phyloP scores from a whole-genome alignment of 2,329 filamentous ascomycete genomes.

The Neonectria coccinea region DNA sequence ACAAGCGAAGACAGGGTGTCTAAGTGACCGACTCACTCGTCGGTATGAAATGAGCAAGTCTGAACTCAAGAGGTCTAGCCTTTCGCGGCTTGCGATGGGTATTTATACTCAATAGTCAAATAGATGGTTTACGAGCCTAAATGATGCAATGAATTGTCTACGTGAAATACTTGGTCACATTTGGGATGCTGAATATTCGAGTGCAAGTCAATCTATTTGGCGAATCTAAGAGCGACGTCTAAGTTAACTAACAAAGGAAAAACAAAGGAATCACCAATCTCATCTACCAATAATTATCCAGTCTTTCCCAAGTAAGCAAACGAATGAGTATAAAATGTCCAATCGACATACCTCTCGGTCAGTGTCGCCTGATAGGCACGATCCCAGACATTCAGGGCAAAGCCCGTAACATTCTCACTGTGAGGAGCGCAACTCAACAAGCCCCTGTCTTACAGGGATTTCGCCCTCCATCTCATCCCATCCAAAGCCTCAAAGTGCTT shows the following conservation, averaged over 20 bases:
- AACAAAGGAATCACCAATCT: too few relatives aligned
- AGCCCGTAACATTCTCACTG: too few relatives aligned
- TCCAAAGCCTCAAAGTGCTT: too few relatives aligned
- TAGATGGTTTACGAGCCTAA: background rate
- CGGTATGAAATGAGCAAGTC: background rate
- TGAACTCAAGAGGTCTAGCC: background rate
- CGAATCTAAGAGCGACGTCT: too few relatives aligned
- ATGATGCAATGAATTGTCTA: background rate
- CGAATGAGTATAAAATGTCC: background rate
- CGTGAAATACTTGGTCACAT: background rate
- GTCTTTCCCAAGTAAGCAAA: background rate
- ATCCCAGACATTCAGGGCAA: too few relatives aligned
- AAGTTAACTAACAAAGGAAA: too few relatives aligned
- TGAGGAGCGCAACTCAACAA: background rate
- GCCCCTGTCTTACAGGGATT: background rate
- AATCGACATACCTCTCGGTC: background rate
- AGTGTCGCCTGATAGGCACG: background rate
- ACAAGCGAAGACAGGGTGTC: slow-evolving; percentile 41
- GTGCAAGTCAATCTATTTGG: background rate
- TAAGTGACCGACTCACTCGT: slow-evolving; percentile 6
- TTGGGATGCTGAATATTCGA: too few relatives aligned
- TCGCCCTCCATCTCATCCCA: background rate
- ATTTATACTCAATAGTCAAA: slow-evolving; percentile 3
- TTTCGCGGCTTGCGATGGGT: background rate
- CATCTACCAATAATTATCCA: background rate